Evolutionary conservation across 2,329 filamentous ascomycete genomes (phyloP).

Genomic region (Sporothrix curviconia): DNA sequence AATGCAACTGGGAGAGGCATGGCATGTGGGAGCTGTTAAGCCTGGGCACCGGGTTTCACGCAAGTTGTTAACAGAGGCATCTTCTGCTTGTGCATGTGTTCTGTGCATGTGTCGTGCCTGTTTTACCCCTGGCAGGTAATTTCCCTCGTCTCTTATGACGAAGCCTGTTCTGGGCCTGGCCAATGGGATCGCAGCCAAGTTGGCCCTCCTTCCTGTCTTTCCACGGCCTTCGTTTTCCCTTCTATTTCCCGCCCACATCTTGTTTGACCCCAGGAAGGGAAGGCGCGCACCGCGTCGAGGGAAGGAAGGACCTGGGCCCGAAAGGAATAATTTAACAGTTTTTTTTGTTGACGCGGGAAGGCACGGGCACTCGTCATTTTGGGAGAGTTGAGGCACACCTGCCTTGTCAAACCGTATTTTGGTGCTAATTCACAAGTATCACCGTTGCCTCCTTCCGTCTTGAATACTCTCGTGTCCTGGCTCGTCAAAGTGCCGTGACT

Average conservation of each 20-base stretch:
- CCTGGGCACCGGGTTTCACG: too few species aligned
- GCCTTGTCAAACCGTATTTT: neutral
- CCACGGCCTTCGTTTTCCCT: conserved; percentile 9
- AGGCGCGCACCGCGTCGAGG: conserved; percentile 16
- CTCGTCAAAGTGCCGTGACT: too few species aligned
- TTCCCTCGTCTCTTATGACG: conserved; percentile 5
- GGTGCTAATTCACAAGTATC: conserved; percentile 1
- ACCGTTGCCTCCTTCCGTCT: neutral
- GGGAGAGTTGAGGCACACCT: neutral
- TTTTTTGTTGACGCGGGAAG: conserved; percentile 9
- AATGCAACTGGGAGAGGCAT: neutral
- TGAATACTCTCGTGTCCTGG: too few species aligned
- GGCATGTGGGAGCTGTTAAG: neutral
- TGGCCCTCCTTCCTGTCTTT: neutral
- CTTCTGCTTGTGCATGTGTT: too few species aligned
- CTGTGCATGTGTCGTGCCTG: neutral
- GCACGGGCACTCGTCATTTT: conserved; percentile 9
- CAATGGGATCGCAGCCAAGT: conserved; percentile 4
- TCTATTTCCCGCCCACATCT: conserved; percentile 8
- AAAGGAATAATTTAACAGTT: neutral
- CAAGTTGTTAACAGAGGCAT: too few species aligned
- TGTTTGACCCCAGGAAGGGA: conserved; percentile 2
- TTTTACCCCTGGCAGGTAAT: conserved; percentile 4
- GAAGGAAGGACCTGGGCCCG: neutral
- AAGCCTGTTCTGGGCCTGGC: neutral